Base-by-base conservation (phyloP, 1,139 yeast genomes). In the Dujonia santamariae region DNA sequence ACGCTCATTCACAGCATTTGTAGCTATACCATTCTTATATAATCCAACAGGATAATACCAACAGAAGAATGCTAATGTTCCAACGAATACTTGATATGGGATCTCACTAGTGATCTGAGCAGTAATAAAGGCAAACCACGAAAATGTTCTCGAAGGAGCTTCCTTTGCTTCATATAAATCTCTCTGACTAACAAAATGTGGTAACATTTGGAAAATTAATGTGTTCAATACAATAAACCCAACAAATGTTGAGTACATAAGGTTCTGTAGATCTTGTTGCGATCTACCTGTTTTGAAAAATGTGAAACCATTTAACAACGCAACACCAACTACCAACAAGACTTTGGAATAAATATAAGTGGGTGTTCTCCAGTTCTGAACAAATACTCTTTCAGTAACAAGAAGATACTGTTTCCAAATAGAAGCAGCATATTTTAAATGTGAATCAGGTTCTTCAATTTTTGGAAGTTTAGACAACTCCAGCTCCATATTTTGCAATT, bases 231-330 rank as follows among this genome's bases (percentile, higher is more conserved):
- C 42, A 67, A 59, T 44, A 30, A 54, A 49, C 44, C 76, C 61
- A 80, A 80, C 71, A 58, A 81, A 80, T 27, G 71, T 57, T 19
- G 79, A 65, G 34, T 76, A 67, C 66, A 73, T 62, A 37, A 73
- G 75, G 48, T 69, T 65, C 32, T 59, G 61, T 31, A 75, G 63
- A 36, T 76, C 78, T 46, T 68, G 72, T 8, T 46, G 31, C 5
- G 62, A 46, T 26, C 46, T 54, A 26, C 43, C 39, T 7, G 63
- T 57, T 32, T 54, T 56, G 47, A 46, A 71, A 44, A 67, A 71
- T 1, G 71, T 54, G 45, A 71, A 71, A 18, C 77, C 77, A 42
- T 68, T 67, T 40, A 68, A 68, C 26, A 70, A 46, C 26, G 80
- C 72, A 46, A 72, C 46, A 18, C 58, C 43, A 20, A 59, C 43